Evolutionary conservation across 1,284 basidiomycete genomes (phyloP).

Genomic region (Coriolopsis trogii): DNA sequence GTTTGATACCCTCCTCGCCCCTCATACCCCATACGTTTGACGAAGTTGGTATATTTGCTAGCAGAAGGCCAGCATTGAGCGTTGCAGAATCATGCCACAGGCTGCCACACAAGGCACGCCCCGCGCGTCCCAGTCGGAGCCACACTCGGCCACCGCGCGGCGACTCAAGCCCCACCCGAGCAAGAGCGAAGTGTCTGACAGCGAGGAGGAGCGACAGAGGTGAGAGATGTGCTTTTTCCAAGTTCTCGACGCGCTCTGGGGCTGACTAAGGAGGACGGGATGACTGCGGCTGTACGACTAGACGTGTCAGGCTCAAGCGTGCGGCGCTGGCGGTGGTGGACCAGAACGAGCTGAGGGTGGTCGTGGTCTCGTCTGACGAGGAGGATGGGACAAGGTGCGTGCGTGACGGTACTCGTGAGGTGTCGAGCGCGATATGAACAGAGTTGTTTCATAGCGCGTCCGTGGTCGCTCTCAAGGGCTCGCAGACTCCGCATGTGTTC

Average conservation of each 20-base stretch:
- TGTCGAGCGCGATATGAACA: too few species aligned
- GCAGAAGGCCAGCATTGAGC: too few species aligned
- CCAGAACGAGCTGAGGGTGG: conserved; percentile 36
- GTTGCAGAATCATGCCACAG: too few species aligned
- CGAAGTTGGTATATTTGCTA: too few species aligned
- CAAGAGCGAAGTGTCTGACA: conserved; percentile 27
- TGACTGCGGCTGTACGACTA: not conserved
- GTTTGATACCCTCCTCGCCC: too few species aligned
- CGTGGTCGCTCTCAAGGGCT: conserved; percentile 11
- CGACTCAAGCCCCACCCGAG: conserved; percentile 4
- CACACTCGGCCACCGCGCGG: too few species aligned
- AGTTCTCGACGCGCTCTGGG: not conserved
- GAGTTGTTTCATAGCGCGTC: conserved; percentile 2
- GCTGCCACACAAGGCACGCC: too few species aligned
- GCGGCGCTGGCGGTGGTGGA: conserved; percentile 4
- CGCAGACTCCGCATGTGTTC: conserved; percentile 1
- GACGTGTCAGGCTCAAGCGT: conserved; percentile 7
- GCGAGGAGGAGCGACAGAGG: conserved; percentile 30
- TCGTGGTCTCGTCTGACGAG: conserved; percentile 60
- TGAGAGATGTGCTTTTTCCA: conserved; percentile 7
- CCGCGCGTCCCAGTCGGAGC: too few species aligned
- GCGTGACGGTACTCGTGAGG: too few species aligned
- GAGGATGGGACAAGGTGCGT: conserved; percentile 36
- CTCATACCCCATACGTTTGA: too few species aligned
- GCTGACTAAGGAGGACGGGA: not conserved